A percentile compares a stretch with the other conserved stretches of the same genome.
Conservation (phyloP, 768 basidiomycete genomes). For the Russula abietina region DNA sequence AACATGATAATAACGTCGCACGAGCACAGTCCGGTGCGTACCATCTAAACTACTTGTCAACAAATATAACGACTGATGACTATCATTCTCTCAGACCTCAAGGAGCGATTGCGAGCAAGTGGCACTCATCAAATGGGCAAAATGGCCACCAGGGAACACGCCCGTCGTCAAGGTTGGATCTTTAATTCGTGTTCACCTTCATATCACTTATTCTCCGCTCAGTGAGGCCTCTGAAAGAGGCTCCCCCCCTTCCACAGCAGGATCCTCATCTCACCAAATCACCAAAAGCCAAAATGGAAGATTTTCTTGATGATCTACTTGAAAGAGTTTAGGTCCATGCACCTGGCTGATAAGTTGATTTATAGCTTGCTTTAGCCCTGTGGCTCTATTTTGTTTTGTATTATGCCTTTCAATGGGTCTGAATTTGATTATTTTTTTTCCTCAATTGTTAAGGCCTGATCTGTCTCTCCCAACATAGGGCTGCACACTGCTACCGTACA, state of each 20-base stretch:
- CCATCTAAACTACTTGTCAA: neutral
- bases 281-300: conserved; percentile 59
- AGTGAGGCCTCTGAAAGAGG: conserved; percentile 38
- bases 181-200: neutral
- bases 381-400: no score
- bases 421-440: no score
- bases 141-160: conserved; percentile 20
- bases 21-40: conserved; percentile 67
- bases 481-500: no score
- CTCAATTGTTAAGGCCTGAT: no score
- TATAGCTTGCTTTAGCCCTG: no score
- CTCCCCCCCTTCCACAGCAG: conserved; percentile 51
- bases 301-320: conserved; percentile 64
- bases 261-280: conserved; percentile 34
- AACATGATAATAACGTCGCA: conserved; percentile 62
- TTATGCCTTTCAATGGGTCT: no score
- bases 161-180: neutral
- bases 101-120: conserved; percentile 30
- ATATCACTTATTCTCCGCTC: neutral
- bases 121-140: conserved; percentile 27
- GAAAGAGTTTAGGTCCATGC: conserved; percentile 13
- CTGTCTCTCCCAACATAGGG: no score
- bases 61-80: neutral
- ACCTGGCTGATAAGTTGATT: no score
- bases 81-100: conserved; percentile 28